Evolutionary conservation across 2,329 filamentous ascomycete genomes (phyloP), one percentile per base, ranked within the genome.

Genomic region (Fusarium pseudocircinatum): DNA sequence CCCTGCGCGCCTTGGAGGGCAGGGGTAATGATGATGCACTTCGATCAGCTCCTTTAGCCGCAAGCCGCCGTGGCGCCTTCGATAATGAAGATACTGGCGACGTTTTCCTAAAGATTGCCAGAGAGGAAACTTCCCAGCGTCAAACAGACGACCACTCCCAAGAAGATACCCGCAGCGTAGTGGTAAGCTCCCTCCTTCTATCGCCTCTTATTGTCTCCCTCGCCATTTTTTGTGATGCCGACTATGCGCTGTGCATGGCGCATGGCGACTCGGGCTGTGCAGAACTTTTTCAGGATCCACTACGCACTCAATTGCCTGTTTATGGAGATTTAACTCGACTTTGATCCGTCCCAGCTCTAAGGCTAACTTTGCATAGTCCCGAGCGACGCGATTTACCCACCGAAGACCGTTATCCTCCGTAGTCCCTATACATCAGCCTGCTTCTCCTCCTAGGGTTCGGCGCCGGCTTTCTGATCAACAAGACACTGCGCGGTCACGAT

Each of bases 401-500:
- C 85, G 87, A 46, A 85, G 88, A 15, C 88, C 88, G 10, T 82
- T 89, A 13, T 90, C 89, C 16, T 84, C 86, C 12, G 85, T 84
- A 30, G 80, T 88, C 24, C 83, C 86, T 22, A 81, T 86, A 24
- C 83, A 86, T 69, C 84, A 86, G 52, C 82, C 84, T 24, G 80
- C 82, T 12, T 89, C 88, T 3, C 88, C 88, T 50, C 85, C 88
- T 22, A 84, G 83, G 52, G 72, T 88, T 32, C 80, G 82, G 62
- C 86, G 88, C 42, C 87, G 89, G 30, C 82, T 90, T 43, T 90
- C 89, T 6, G 89, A 91, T 60, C 87, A 88, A 74, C 85, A 87
- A 70, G 87, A 89, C 43, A 84, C 82, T 18, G 81, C 80, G 71
- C 78, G 74, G 53, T 70, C 74, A 60, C 82, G 75, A 39, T 70